Percentiles rank a stretch among this genome's conserved stretches.
Evolutionary conservation across 306 rosid genomes (phyloP).

Genomic region (Crotalaria pallida): DNA sequence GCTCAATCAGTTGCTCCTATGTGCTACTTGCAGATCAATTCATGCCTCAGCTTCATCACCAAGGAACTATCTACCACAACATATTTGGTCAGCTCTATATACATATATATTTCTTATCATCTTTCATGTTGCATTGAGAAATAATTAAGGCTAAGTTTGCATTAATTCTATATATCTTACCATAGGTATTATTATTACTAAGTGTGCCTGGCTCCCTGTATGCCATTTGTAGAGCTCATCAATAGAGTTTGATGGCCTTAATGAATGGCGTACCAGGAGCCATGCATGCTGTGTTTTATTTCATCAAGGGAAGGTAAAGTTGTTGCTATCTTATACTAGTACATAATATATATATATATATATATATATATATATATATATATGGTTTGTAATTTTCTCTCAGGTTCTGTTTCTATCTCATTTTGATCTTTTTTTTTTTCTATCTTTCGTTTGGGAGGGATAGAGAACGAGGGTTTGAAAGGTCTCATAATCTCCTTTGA

Average conservation of each 20-base stretch:
- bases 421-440: neutral
- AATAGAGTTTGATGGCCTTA: slow-evolving; percentile 62
- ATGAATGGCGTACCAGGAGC: slow-evolving; percentile 99
- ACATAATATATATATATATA: too few relatives aligned
- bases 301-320: neutral
- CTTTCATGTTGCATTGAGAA: neutral
- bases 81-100: neutral
- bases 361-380: too few relatives aligned
- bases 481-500: neutral
- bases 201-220: slow-evolving; percentile 99
- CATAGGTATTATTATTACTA: slow-evolving; percentile 12
- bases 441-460: neutral
- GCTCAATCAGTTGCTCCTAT: slow-evolving; percentile 1
- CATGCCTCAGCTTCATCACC: neutral
- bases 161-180: too few relatives aligned
- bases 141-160: neutral
- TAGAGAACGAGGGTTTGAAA: neutral
- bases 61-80: neutral
- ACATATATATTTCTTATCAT: neutral
- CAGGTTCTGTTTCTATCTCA: neutral
- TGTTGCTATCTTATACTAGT: neutral
- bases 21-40: neutral
- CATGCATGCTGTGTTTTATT: slow-evolving; percentile 59
- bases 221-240: slow-evolving; percentile 91
- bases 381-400: neutral